Base-by-base conservation (phyloP, 2,329 filamentous ascomycete genomes). In the Aphanoascus verrucosus region DNA sequence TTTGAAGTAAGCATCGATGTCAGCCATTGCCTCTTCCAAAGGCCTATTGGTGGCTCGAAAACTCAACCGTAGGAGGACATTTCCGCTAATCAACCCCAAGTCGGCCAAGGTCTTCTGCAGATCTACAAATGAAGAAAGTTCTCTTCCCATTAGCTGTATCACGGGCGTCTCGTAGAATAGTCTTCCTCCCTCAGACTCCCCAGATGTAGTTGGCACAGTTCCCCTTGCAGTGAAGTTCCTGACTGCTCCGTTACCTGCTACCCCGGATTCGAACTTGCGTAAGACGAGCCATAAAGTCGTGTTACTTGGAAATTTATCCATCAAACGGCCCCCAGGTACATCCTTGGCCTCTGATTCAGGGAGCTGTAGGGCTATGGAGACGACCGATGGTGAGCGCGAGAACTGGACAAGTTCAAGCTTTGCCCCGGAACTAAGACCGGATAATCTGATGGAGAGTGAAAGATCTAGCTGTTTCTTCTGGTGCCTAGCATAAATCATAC, bases 351-450 rank as follows among this genome's bases (percentile, higher is more conserved):
- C 85, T 19, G 83, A 80, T 35, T 83, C 77, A 2, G 88, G 87
- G 28, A 96, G 74, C 65, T 94, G 87, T 11, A 98, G 74, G n/a
- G 88, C 91, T 41, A 98, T 85, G 40, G 85, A 89, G 53, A 98
- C 85, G 46, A 85, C 85, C 1, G 88, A 84, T 0, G 90, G 85
- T 0, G 89, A 93, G 54, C 87, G 86, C 44, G 90, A 93, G 55
- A 85, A 83, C 65, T 88, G 83, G 19, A 96, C 85, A 48, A 98
- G 85, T 65, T 97, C 90, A 55, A 98, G 81, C 66, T 94, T 94
- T 55, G 93, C 91, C 57, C 93, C 93, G 37, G 87, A 80, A 11
- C 79, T 77, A 5, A 98, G 83, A 48, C 89, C 88, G 4, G 89
- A 85, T 28, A 91, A 81, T 46, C 91, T 84, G 66, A 90, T 88